Percentiles rank a stretch among this genome's conserved stretches.
Evolutionary conservation across 2,329 filamentous ascomycete species (phyloP).

Genomic region (Monascus ruber): DNA sequence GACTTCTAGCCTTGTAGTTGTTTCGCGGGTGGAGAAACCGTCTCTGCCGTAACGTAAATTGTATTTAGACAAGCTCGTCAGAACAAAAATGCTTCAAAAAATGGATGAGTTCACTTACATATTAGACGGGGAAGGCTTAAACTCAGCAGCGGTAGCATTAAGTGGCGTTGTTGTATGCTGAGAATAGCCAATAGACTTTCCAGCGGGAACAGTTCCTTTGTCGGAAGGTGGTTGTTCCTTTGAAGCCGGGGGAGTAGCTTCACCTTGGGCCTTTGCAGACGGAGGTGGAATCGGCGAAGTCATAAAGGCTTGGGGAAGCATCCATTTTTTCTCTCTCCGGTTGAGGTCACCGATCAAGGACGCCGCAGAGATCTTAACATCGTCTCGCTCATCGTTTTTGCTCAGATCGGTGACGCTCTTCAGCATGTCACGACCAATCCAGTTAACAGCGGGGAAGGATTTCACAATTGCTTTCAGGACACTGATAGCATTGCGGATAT

Average conservation of each 20-base stretch:
- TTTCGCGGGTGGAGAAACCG: slow-evolving; percentile 13
- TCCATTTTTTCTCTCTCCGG: slow-evolving; percentile 38
- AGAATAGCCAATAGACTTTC: slow-evolving; percentile 11
- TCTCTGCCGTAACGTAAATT: slow-evolving; percentile 14
- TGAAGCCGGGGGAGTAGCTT: slow-evolving; percentile 12
- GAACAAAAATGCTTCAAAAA: background rate
- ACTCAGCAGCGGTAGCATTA: slow-evolving; percentile 32
- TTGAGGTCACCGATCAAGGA: slow-evolving; percentile 39
- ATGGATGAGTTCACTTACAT: slow-evolving; percentile 21
- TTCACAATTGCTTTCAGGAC: slow-evolving; percentile 71
- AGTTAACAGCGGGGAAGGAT: slow-evolving; percentile 79
- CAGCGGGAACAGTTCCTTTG: slow-evolving; percentile 6
- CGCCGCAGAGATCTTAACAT: slow-evolving; percentile 40
- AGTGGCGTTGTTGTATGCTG: slow-evolving; percentile 22
- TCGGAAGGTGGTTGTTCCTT: slow-evolving; percentile 13
- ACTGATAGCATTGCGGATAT: slow-evolving; percentile 90
- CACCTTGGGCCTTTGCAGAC: slow-evolving; percentile 5
- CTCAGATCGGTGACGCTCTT: slow-evolving; percentile 32
- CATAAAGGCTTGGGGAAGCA: slow-evolving; percentile 37
- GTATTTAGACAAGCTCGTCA: slow-evolving; percentile 10
- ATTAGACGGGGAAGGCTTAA: slow-evolving; percentile 21
- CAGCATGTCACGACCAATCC: slow-evolving; percentile 54
- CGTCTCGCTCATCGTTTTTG: slow-evolving; percentile 35
- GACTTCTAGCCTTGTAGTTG: slow-evolving; percentile 23
- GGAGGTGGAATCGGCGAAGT: background rate